A percentile compares a stretch with the other conserved stretches of the same genome.
phyloP scores from a whole-genome alignment of 805 yeast genomes.

The Lachancea dasiensis region DNA sequence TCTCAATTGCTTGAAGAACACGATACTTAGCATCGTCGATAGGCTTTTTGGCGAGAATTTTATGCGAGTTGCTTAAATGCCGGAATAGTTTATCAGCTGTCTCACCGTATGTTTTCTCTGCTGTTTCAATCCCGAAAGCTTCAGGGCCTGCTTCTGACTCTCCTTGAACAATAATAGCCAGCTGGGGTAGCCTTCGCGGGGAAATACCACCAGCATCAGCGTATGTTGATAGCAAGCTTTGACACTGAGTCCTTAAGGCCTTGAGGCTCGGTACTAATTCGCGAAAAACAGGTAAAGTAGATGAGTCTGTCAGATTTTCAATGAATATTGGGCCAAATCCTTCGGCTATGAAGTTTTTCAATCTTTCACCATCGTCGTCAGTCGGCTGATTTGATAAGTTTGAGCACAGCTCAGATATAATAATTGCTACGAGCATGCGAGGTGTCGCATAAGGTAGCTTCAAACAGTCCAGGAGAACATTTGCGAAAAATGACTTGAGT shows the following conservation, averaged over 20 bases:
- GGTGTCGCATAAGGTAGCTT: constrained; percentile 73
- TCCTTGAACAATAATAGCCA: constrained; percentile 90
- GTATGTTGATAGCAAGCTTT: constrained; percentile 73
- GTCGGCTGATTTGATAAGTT: constrained; percentile 17
- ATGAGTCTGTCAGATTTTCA: constrained; percentile 29
- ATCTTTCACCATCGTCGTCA: constrained; percentile 11
- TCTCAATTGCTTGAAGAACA: constrained; percentile 58
- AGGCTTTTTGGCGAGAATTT: constrained; percentile 64
- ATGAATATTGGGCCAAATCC: constrained; percentile 35
- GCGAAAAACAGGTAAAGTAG: constrained; percentile 47
- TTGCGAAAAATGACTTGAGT: constrained; percentile 36
- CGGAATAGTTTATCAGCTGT: constrained; percentile 61
- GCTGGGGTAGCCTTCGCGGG: constrained; percentile 63
- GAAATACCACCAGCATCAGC: constrained; percentile 71
- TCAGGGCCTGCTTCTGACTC: constrained; percentile 91
- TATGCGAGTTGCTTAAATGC: constrained; percentile 58
- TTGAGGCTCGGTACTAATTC: constrained; percentile 84
- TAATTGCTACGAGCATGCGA: constrained; percentile 59
- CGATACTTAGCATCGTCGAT: constrained; percentile 74
- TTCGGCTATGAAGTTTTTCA: constrained; percentile 29
- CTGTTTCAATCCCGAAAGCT: constrained; percentile 77
- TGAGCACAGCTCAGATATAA: constrained; percentile 62
- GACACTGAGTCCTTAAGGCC: constrained; percentile 81
- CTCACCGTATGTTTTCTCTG: constrained; percentile 60
- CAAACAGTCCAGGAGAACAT: constrained; percentile 37